phyloP scores from a whole-genome alignment of 169 alveolate genomes.

The Plasmodium yoelii region DNA sequence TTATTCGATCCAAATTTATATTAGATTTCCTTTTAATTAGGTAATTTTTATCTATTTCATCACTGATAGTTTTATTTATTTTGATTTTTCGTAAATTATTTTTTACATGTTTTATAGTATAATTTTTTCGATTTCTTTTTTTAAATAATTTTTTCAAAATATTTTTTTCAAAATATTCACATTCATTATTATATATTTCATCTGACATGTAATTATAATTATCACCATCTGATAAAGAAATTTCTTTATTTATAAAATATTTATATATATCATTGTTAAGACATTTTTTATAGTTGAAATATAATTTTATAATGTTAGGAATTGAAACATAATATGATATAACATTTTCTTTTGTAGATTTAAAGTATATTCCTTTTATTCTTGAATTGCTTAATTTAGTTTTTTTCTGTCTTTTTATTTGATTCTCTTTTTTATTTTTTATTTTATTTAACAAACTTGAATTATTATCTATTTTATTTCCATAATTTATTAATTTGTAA shows the following conservation, averaged over 20 bases:
- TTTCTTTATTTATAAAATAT: not conserved
- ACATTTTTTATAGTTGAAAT: constrained; percentile 20
- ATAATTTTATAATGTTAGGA: constrained; percentile 23
- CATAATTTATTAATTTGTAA: constrained; percentile 1
- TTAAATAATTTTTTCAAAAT: not conserved
- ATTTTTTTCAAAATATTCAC: not conserved
- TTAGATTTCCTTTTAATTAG: no score
- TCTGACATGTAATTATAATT: no score
- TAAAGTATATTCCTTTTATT: constrained; percentile 24
- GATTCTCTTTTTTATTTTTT: not conserved
- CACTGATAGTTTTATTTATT: no score
- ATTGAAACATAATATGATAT: constrained; percentile 27
- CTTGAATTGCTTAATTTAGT: not conserved
- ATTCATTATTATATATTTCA: not conserved
- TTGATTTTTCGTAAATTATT: no score
- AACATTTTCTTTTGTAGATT: constrained; percentile 20
- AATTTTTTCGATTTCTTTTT: not conserved
- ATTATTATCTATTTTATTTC: not conserved
- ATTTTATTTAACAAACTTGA: not conserved
- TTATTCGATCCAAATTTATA: no score
- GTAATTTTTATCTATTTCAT: no score
- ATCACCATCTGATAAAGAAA: no score
- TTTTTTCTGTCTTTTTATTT: not conserved
- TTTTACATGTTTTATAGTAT: not conserved
- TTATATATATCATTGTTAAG: not conserved